Conservation (phyloP, 257 asterid genomes). For the Thymus quinquecostatus region DNA sequence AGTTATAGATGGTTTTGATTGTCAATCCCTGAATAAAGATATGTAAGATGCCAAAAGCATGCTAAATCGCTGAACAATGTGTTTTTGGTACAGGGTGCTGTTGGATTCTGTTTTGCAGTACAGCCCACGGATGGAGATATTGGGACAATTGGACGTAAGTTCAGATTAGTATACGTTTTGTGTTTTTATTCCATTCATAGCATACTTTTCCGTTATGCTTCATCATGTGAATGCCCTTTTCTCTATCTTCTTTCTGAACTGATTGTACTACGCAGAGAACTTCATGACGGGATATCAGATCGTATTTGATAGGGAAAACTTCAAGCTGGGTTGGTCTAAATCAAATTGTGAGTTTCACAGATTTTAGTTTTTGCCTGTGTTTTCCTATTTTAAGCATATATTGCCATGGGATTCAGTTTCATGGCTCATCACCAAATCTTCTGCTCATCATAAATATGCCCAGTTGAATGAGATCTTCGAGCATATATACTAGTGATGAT, state of each 20-base stretch:
- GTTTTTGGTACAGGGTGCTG: slow-evolving; percentile 67
- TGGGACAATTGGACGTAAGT: slow-evolving; percentile 93
- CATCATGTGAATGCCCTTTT: slow-evolving; percentile 2
- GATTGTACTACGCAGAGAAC: slow-evolving; percentile 65
- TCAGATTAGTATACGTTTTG: slow-evolving; percentile 11
- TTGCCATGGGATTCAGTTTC: slow-evolving; percentile 13
- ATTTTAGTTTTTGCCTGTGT: slow-evolving; percentile 17
- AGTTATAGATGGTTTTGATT: slow-evolving; percentile 26
- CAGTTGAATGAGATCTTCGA: slow-evolving; percentile 20
- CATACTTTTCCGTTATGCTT: neutral
- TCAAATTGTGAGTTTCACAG: slow-evolving; percentile 71
- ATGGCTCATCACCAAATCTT: slow-evolving; percentile 22
- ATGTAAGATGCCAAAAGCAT: slow-evolving; percentile 17
- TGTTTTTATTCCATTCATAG: slow-evolving; percentile 5
- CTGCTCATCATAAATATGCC: slow-evolving; percentile 13
- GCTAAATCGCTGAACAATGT: slow-evolving; percentile 30
- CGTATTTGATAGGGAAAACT: slow-evolving; percentile 77
- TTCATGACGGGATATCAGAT: slow-evolving; percentile 83
- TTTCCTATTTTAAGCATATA: slow-evolving; percentile 24
- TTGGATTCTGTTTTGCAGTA: slow-evolving; percentile 87
- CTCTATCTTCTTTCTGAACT: slow-evolving; percentile 31
- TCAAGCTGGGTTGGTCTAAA: slow-evolving; percentile 75
- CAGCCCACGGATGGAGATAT: slow-evolving; percentile 56
- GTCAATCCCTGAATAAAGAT: slow-evolving; percentile 14
- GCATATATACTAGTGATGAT: neutral